Base-by-base conservation (phyloP, 2,329 filamentous ascomycete genomes). In the Verticillium tricorpus region DNA sequence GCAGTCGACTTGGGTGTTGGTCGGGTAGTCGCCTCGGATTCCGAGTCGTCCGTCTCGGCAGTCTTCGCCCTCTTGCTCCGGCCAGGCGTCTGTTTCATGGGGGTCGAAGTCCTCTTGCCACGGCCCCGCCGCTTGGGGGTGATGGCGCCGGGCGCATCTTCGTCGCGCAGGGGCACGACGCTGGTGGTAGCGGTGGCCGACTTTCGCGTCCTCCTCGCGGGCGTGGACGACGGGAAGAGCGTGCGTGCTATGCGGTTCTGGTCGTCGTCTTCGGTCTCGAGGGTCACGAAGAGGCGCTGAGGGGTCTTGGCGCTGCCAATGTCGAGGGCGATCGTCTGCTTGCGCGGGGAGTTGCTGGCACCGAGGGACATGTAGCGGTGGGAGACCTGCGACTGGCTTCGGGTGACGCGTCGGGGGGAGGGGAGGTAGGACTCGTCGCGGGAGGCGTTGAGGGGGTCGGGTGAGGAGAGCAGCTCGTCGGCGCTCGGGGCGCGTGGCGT, bases 311-410 rank as follows among this genome's bases (percentile, higher is more conserved):
- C 75, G 66, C 81, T 74, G 56, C 83, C 83, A 31, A 84, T 81
- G 65, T 85, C 82, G 37, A 86, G 78, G 70, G 85, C 80, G 64
- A 85, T 85, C 55, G 76, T 84, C 68, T 81, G 83, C 73, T 84
- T 86, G 57, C 82, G 76, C 45, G 84, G 83, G 52, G 84, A 85
- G 17, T 69, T 69, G 19, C 65, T 65, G 28, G 64, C 63, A 40
- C 65, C 69, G 61, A 78, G 69, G 35, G 78, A 73, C 25, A 74
- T 63, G 64, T 79, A 75, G 32, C 74, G 71, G 63, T 72, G 71
- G 14, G 78, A 74, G 19, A 74, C 72, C 56, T 78, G 76, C 67
- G 82, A 79, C 62, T 79, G 72, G 68, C 77, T 78, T 57, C 75
- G 74, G 55, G 74, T 72, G 37, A 74, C 68, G 58, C 64, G 64